These are phyloP conservation scores for Chenopodium quinoa DNA, from an alignment of 148 eudicot species.

Conservation along the genomic window DNA sequence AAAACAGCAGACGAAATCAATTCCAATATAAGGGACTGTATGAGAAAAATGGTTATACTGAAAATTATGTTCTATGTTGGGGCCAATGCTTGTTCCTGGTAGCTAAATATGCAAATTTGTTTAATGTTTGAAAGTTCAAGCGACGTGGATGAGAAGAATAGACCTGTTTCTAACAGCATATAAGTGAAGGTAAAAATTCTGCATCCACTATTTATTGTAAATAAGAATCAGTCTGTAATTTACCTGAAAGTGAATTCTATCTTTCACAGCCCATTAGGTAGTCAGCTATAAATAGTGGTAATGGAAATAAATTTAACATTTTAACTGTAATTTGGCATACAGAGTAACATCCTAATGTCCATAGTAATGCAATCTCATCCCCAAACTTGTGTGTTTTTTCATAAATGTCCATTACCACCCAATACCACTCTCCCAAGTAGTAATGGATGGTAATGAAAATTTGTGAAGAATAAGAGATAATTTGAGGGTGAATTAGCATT, in stretches of 20 bases:
- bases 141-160: background rate
- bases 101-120: background rate
- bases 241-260: background rate
- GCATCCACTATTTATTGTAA: background rate
- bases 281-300: too few species aligned
- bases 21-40: background rate
- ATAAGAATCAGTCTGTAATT: background rate
- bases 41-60: background rate
- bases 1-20: background rate
- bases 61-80: background rate
- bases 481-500: too few species aligned
- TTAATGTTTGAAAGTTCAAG: background rate
- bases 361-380: too few species aligned
- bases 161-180: background rate
- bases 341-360: too few species aligned
- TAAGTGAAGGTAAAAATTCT: background rate
- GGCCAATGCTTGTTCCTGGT: background rate
- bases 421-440: too few species aligned
- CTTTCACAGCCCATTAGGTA: too few species aligned
- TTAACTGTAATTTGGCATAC: too few species aligned
- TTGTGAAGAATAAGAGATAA: too few species aligned
- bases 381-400: too few species aligned
- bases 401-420: too few species aligned
- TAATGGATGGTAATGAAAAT: too few species aligned
- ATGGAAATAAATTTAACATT: too few species aligned